Evolutionary conservation across 495 filamentous ascomycete species (phyloP).

Genomic region (Cairneyella variabilis): DNA sequence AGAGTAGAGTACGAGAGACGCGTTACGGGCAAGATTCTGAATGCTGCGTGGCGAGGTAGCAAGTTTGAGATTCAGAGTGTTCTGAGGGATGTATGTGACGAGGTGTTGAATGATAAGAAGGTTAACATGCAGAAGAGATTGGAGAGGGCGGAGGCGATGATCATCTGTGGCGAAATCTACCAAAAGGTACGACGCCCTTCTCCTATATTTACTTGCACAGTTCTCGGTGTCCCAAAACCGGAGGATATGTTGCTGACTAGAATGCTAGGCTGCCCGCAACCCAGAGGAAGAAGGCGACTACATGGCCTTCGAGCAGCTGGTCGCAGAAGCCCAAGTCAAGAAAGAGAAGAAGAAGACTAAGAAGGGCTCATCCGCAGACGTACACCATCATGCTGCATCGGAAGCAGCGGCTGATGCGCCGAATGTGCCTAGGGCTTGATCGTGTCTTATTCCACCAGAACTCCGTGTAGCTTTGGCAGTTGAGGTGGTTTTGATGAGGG

Average conservation of each 20-base stretch:
- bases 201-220: not conserved
- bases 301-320: conserved; percentile 97
- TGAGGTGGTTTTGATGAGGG: too few relatives aligned
- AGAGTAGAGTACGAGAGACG: conserved; percentile 92
- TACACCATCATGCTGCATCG: conserved; percentile 19
- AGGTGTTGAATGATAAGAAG: conserved; percentile 69
- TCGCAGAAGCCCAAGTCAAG: conserved; percentile 93
- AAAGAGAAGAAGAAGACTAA: conserved; percentile 82
- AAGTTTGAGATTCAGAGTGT: conserved; percentile 99
- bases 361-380: conserved; percentile 52
- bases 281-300: conserved; percentile 97
- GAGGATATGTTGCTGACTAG: not conserved
- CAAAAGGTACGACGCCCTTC: conserved; percentile 58
- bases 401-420: conserved; percentile 39
- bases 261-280: conserved; percentile 72
- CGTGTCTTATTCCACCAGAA: not conserved
- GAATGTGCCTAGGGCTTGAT: conserved; percentile 37
- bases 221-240: not conserved
- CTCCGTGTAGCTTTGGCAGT: too few relatives aligned
- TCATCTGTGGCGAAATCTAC: conserved; percentile 85
- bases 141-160: conserved; percentile 84
- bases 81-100: conserved; percentile 78
- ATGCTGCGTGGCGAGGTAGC: conserved; percentile 93
- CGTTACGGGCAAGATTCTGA: conserved; percentile 98
- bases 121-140: conserved; percentile 79